Evolutionary conservation across 371 early-diverging fungal genomes (phyloP).

Genomic region (Mucor velutinosus): DNA sequence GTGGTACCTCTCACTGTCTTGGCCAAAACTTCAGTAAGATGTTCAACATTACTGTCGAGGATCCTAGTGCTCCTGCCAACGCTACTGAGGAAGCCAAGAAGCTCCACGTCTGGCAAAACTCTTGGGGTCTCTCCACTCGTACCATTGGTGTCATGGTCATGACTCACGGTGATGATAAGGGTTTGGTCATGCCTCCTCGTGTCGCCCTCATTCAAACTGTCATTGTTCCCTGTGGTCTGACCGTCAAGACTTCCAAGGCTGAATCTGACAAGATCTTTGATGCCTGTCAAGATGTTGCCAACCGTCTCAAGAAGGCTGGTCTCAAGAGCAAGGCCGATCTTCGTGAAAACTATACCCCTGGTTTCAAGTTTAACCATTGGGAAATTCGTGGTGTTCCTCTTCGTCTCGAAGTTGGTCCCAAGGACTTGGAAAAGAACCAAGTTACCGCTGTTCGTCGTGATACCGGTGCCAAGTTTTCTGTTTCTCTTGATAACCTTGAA

Average conservation of each 20-base stretch:
- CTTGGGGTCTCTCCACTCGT: conserved; percentile 99
- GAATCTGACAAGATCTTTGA: conserved; percentile 68
- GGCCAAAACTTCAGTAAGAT: conserved; percentile 99
- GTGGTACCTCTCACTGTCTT: conserved; percentile 99
- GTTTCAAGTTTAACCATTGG: conserved; percentile 99
- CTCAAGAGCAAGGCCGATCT: conserved; percentile 91
- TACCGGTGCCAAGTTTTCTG: conserved; percentile 69
- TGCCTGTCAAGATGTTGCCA: conserved; percentile 71
- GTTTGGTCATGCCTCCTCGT: conserved; percentile 97
- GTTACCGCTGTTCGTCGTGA: conserved; percentile 90
- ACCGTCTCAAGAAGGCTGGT: conserved; percentile 77
- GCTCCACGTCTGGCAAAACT: conserved; percentile 97
- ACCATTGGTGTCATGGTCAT: conserved; percentile 99
- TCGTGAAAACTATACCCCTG: conserved; percentile 94
- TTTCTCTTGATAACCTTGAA: conserved; percentile 70
- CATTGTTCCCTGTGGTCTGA: conserved; percentile 97
- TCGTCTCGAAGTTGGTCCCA: conserved; percentile 98
- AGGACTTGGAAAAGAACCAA: conserved; percentile 88
- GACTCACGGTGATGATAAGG: conserved; percentile 99
- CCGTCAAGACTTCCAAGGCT: conserved; percentile 80
- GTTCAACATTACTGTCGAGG: conserved; percentile 73
- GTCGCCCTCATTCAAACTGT: conserved; percentile 95
- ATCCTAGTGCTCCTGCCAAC: conserved; percentile 44
- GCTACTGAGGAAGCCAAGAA: conserved; percentile 51
- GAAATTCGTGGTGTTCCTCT: conserved; percentile 97